These are phyloP conservation scores for Paraleonurus japonicus DNA, from an alignment of 257 asterid species.

Conservation along the genomic window DNA sequence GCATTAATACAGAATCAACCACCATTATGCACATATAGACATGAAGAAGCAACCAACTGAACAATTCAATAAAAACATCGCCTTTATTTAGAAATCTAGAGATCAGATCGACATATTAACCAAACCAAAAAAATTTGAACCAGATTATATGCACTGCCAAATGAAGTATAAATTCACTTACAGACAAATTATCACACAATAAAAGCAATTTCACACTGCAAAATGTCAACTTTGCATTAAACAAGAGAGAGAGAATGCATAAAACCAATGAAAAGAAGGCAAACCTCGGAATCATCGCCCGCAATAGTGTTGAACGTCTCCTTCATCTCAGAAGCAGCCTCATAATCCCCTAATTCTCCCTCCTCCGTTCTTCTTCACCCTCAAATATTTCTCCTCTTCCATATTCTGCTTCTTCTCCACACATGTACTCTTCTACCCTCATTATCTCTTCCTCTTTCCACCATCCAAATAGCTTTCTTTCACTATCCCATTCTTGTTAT, in stretches of 20 bases:
- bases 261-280: background rate
- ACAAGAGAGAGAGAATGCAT: background rate
- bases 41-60: background rate
- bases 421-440: conserved; percentile 56
- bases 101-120: background rate
- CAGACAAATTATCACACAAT: background rate
- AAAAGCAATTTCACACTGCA: background rate
- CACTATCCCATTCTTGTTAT: conserved; percentile 37
- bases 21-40: background rate
- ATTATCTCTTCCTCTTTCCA: conserved; percentile 35
- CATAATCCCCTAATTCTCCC: conserved; percentile 57
- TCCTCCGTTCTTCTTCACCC: conserved; percentile 51
- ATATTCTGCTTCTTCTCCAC: conserved; percentile 44
- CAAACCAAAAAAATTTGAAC: background rate
- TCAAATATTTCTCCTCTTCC: conserved; percentile 54
- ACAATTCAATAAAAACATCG: background rate
- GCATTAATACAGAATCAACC: background rate
- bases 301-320: conserved; percentile 96
- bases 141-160: background rate
- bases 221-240: background rate
- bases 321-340: conserved; percentile 81
- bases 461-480: conserved; percentile 63
- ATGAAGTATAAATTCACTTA: background rate
- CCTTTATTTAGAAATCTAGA: background rate
- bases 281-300: conserved; percentile 47